phyloP scores from a whole-genome alignment of 2,329 filamentous ascomycete species.

The Chaetothyriales sp. region DNA sequence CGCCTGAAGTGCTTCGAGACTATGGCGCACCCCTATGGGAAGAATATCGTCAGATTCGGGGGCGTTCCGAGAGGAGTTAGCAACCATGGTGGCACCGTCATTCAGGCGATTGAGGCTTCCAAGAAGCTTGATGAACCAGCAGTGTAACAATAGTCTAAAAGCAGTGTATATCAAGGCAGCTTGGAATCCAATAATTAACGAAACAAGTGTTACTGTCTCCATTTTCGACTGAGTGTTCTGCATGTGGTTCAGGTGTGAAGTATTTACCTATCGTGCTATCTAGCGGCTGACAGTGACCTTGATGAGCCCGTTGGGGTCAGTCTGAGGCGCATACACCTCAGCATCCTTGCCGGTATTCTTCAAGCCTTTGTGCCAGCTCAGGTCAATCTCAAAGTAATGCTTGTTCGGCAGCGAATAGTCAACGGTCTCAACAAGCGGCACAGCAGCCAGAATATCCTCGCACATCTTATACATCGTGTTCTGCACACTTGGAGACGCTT shows the following conservation, averaged over 20 bases:
- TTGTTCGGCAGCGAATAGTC: constrained; percentile 88
- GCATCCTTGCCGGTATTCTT: constrained; percentile 94
- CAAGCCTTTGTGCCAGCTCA: constrained; percentile 90
- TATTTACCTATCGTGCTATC: constrained; percentile 20
- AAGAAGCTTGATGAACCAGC: constrained; percentile 2
- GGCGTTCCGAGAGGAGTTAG: constrained; percentile 29
- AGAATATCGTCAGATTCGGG: constrained; percentile 64
- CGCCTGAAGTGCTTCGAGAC: constrained; percentile 93
- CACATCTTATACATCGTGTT: constrained; percentile 99
- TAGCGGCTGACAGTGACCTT: constrained; percentile 59
- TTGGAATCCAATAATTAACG: neutral
- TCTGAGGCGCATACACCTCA: constrained; percentile 88
- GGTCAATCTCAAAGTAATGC: constrained; percentile 95
- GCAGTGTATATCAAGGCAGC: neutral
- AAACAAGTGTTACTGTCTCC: neutral
- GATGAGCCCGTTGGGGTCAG: constrained; percentile 86
- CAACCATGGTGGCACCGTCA: constrained; percentile 4
- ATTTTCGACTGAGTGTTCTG: neutral
- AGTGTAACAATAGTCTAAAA: neutral
- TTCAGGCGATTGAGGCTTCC: constrained; percentile 10
- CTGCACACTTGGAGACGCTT: constrained; percentile 86
- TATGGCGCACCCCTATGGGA: constrained; percentile 75
- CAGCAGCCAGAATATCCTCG: constrained; percentile 64
- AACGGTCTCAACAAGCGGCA: constrained; percentile 55
- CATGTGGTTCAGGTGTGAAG: neutral